Conservation (phyloP, 164 flowering plant genomes). For the Cinnamomum chago region DNA sequence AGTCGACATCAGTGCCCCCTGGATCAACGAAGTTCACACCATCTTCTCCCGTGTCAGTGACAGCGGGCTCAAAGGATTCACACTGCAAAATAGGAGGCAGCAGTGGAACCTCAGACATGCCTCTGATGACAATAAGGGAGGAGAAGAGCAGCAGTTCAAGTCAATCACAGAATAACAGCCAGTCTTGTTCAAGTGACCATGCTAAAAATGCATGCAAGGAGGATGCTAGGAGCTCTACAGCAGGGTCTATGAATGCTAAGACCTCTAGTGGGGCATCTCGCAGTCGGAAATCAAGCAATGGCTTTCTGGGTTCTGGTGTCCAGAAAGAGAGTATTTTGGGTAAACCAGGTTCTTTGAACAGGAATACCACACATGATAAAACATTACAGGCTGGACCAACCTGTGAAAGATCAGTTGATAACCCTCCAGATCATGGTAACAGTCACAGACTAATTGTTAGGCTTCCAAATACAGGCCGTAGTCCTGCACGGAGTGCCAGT, state of each 20-base stretch:
- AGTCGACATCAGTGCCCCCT: conserved; percentile 44
- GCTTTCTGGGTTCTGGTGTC: conserved; percentile 33
- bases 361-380: conserved; percentile 45
- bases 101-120: conserved; percentile 27
- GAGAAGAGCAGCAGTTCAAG: conserved; percentile 73
- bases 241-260: conserved; percentile 56
- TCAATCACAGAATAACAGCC: conserved; percentile 82
- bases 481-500: conserved; percentile 44
- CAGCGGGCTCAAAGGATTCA: conserved; percentile 27
- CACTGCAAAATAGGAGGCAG: conserved; percentile 18
- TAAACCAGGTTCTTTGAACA: conserved; percentile 36
- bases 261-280: conserved; percentile 44
- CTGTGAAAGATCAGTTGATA: conserved; percentile 45
- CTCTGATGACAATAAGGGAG: conserved; percentile 32
- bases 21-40: conserved; percentile 40
- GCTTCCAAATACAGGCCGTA: conserved; percentile 59
- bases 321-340: conserved; percentile 50
- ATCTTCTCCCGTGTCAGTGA: conserved; percentile 30
- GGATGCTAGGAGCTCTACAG: conserved; percentile 68
- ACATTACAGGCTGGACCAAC: conserved; percentile 36
- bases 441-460: conserved; percentile 69
- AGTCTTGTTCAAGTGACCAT: conserved; percentile 70
- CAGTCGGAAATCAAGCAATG: conserved; percentile 57
- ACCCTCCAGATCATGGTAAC: conserved; percentile 40
- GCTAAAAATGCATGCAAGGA: conserved; percentile 58